These are phyloP conservation scores for Cryphonectria naterciae DNA, from an alignment of 2,329 filamentous ascomycete species.

Conservation along the genomic window DNA sequence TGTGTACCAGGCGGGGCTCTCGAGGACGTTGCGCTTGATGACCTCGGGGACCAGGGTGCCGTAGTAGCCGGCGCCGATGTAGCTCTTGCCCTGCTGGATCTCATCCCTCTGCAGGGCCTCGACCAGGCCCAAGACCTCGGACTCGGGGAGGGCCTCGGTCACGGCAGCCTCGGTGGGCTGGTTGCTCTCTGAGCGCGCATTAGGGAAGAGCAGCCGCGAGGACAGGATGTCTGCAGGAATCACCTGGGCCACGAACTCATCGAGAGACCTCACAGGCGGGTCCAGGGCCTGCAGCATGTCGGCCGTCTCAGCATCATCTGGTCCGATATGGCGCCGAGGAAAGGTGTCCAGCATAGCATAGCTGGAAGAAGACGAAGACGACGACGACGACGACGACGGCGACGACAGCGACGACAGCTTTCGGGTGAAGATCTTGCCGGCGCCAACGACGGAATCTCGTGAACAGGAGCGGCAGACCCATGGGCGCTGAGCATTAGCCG, in stretches of 20 bases:
- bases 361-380: background rate
- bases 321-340: constrained; percentile 84
- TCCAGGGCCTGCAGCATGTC: constrained; percentile 82
- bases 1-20: constrained; percentile 96
- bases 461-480: constrained; percentile 28
- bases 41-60: constrained; percentile 84
- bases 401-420: constrained; percentile 34
- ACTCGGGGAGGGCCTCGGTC: constrained; percentile 59
- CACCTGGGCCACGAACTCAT: constrained; percentile 84
- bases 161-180: constrained; percentile 42
- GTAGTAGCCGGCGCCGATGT: constrained; percentile 89
- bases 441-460: constrained; percentile 21
- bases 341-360: constrained; percentile 64
- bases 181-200: constrained; percentile 45
- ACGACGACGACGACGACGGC: constrained; percentile 23
- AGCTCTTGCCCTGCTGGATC: constrained; percentile 59
- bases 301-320: constrained; percentile 68
- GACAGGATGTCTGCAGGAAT: constrained; percentile 80
- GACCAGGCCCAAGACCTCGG: constrained; percentile 54
- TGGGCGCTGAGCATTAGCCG: constrained; percentile 28
- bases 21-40: constrained; percentile 89
- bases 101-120: constrained; percentile 38
- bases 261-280: constrained; percentile 72
- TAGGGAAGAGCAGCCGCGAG: constrained; percentile 62
- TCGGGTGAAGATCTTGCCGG: constrained; percentile 25